Conservation (phyloP, 306 rosid species). For the Cyamopsis tetragonoloba region DNA sequence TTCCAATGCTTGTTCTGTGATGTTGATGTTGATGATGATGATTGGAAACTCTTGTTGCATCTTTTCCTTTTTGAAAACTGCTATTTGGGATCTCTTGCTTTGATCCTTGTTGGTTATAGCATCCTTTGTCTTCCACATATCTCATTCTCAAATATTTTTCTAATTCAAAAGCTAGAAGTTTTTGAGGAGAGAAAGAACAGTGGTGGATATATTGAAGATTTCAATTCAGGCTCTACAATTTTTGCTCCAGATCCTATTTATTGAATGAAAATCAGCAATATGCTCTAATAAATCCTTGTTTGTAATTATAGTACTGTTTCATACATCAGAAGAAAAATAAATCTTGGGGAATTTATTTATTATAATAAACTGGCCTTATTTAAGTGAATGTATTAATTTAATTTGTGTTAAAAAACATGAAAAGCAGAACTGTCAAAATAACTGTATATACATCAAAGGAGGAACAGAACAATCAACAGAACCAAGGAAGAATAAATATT, state of each 20-base stretch:
- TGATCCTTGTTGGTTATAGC: conserved; percentile 53
- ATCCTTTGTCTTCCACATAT: conserved; percentile 72
- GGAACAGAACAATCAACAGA: conserved; percentile 4
- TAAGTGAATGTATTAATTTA: neutral
- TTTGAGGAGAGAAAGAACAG: conserved; percentile 1
- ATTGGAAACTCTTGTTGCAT: conserved; percentile 40
- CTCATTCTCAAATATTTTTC: conserved; percentile 49
- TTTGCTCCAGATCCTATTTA: conserved; percentile 26
- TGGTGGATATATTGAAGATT: conserved; percentile 8
- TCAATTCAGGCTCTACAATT: conserved; percentile 15
- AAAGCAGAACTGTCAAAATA: conserved; percentile 5
- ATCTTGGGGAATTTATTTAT: conserved; percentile 15
- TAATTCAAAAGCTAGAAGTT: neutral
- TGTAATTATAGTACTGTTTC: neutral
- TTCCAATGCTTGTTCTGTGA: conserved; percentile 63
- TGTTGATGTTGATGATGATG: conserved; percentile 46
- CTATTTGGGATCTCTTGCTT: conserved; percentile 45
- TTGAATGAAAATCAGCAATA: conserved; percentile 12
- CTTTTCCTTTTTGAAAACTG: conserved; percentile 63
- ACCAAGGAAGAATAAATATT: conserved; percentile 24
- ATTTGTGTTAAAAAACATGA: neutral
- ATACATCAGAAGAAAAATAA: neutral
- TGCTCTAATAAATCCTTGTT: conserved; percentile 7
- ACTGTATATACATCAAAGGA: conserved; percentile 9
- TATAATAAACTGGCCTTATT: conserved; percentile 8